Base-by-base conservation (phyloP, 192 early-diverging fungal genomes). In the Coemansia sp. region DNA sequence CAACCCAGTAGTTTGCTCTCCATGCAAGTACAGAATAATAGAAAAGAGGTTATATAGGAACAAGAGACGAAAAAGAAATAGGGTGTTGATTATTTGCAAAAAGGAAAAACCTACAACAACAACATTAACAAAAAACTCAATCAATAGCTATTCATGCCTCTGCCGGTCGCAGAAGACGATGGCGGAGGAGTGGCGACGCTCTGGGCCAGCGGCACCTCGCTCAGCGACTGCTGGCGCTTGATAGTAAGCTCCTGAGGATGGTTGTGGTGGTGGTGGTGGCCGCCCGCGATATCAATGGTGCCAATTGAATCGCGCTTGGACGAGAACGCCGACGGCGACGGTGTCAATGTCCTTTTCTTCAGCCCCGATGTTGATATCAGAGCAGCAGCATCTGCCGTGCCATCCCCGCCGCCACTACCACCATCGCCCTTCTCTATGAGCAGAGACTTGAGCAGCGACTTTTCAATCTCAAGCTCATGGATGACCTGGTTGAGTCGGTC, bases 381-480 rank as follows among this genome's bases (percentile, higher is more conserved):
- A 32, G 32, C 32, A 32, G 32, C 32, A 32, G 32, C 32, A 32
- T 32, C 32, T 32, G 32, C 32, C 32, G 32, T 32, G 4, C 32
- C 32, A 32, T 32, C 32, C 32, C 32, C 32, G 32, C 32, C 32
- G 32, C 32, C 32, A 32, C 32, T 41, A 2, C 12, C 22, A n/a
- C 16, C 42, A 32, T 48, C 65, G 69, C 65, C 55, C 45, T 69
- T 64, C 40, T 77, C 75, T 25, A 59, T 61, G 43, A 83, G 53
- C 53, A 83, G 63, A 56, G 72, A 68, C 63, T 77, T 83, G 43
- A 83, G 80, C 68, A 83, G 22, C 10, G 80, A 71, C 65, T 74
- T 83, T 64, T 83, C 80, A 16, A 83, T 74, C 48, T 78, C 76
- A 13, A 83, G 81, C 58, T 74, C 76, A 38, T 60, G 71, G 19